Conservation (phyloP, 2,329 filamentous ascomycete species). For the Leptodontidium sp. region DNA sequence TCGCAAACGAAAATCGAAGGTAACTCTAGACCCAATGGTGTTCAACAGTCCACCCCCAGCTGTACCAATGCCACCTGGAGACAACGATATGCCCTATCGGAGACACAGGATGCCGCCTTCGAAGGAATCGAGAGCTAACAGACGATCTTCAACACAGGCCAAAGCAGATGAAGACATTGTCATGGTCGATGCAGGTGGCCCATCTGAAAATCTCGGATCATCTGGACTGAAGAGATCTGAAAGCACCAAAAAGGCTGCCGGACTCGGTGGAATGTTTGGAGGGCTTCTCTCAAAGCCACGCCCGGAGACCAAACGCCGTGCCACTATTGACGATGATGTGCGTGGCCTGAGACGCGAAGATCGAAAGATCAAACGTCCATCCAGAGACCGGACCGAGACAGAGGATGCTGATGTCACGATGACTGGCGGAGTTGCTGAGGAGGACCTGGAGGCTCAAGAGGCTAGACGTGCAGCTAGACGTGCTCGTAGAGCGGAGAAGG, state of each 20-base stretch:
- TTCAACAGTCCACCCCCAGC: conserved; percentile 39
- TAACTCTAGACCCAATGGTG: conserved; percentile 45
- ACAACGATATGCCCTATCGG: conserved; percentile 42
- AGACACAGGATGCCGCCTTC: conserved; percentile 38
- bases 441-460: conserved; percentile 60
- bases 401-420: conserved; percentile 56
- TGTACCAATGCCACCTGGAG: conserved; percentile 46
- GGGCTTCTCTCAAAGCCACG: conserved; percentile 59
- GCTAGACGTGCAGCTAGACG: conserved; percentile 66
- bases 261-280: conserved; percentile 68
- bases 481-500: conserved; percentile 61
- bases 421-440: conserved; percentile 57
- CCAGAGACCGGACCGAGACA: conserved; percentile 48
- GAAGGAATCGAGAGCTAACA: conserved; percentile 48
- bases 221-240: conserved; percentile 62
- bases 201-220: conserved; percentile 48
- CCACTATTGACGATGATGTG: conserved; percentile 60
- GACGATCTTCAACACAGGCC: conserved; percentile 65
- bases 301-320: conserved; percentile 58
- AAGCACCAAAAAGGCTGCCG: conserved; percentile 66
- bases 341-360: conserved; percentile 46
- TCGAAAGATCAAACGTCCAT: conserved; percentile 47
- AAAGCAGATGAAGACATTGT: conserved; percentile 70
- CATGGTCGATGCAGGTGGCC: conserved; percentile 61
- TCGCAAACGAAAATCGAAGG: conserved; percentile 53